Evolutionary conservation across 2,329 filamentous ascomycete species (phyloP).

Genomic region (Cadophora sp.): DNA sequence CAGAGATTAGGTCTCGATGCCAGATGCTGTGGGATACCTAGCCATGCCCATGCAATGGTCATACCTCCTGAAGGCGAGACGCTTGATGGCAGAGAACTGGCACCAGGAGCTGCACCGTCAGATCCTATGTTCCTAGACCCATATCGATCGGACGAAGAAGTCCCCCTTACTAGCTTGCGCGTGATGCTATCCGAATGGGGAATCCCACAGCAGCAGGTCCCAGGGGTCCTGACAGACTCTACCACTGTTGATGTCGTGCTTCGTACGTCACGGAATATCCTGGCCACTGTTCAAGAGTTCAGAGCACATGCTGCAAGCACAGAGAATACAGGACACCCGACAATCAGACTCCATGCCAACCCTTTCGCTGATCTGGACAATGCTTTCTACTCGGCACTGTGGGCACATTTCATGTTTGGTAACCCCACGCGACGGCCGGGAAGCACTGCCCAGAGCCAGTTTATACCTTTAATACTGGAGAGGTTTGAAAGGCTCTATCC

Average conservation of each 20-base stretch:
- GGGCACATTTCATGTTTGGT: slow-evolving; percentile 46
- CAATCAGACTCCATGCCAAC: slow-evolving; percentile 41
- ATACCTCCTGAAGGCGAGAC: slow-evolving; percentile 64
- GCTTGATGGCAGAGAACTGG: slow-evolving; percentile 57
- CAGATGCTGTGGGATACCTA: slow-evolving; percentile 80
- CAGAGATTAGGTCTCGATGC: slow-evolving; percentile 77
- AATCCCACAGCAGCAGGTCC: slow-evolving; percentile 51
- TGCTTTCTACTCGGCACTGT: slow-evolving; percentile 48
- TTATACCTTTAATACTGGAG: slow-evolving; percentile 45
- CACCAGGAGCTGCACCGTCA: slow-evolving; percentile 48
- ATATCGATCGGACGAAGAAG: slow-evolving; percentile 73
- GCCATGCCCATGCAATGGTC: slow-evolving; percentile 84
- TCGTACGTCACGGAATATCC: slow-evolving; percentile 81
- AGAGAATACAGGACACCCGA: slow-evolving; percentile 46
- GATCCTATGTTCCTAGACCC: slow-evolving; percentile 84
- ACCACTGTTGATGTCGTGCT: slow-evolving; percentile 71
- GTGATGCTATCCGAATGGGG: slow-evolving; percentile 58
- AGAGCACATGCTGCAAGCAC: slow-evolving; percentile 41
- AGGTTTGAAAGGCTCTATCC: slow-evolving; percentile 46
- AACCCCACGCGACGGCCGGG: slow-evolving; percentile 34
- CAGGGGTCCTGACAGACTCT: slow-evolving; percentile 68
- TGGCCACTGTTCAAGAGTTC: slow-evolving; percentile 69
- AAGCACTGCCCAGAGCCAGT: slow-evolving; percentile 39
- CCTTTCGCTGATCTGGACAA: slow-evolving; percentile 46
- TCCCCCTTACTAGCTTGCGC: slow-evolving; percentile 64